Percentiles rank a stretch among this genome's conserved stretches.
Conservation (phyloP, 768 basidiomycete species). For the Hysterangium stoloniferum region DNA sequence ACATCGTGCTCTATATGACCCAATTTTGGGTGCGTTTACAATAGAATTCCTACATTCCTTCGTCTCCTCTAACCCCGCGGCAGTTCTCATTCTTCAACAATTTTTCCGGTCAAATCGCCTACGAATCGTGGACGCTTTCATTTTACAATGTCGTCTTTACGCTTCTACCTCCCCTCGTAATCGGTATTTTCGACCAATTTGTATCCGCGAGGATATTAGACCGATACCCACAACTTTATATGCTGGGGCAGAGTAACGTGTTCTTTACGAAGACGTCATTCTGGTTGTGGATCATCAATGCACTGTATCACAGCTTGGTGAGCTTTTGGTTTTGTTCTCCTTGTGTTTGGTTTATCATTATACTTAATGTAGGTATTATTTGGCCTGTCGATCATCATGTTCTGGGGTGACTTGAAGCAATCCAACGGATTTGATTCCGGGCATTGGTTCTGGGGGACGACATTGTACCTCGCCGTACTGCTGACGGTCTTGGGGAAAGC, state of each 20-base stretch:
- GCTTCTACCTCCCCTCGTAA: slow-evolving; percentile 90
- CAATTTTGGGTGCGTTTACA: slow-evolving; percentile 79
- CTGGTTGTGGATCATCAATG: slow-evolving; percentile 89
- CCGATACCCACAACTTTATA: slow-evolving; percentile 94
- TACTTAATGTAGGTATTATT: slow-evolving; percentile 58
- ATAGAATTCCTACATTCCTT: not conserved
- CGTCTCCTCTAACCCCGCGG: slow-evolving; percentile 11
- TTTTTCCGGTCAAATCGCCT: slow-evolving; percentile 97
- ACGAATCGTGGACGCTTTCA: slow-evolving; percentile 98
- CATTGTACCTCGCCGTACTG: slow-evolving; percentile 87
- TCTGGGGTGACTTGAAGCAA: slow-evolving; percentile 88
- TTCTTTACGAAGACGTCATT: slow-evolving; percentile 90
- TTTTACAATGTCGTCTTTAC: slow-evolving; percentile 97
- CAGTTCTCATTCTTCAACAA: slow-evolving; percentile 99
- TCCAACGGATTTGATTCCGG: slow-evolving; percentile 76
- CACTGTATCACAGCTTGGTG: slow-evolving; percentile 83
- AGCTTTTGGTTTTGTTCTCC: slow-evolving; percentile 21
- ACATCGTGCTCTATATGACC: slow-evolving; percentile 96
- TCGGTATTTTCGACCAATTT: slow-evolving; percentile 97
- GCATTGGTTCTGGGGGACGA: slow-evolving; percentile 99
- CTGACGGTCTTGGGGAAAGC: slow-evolving; percentile 97
- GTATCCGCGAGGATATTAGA: slow-evolving; percentile 95
- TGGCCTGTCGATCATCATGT: slow-evolving; percentile 81
- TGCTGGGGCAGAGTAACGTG: slow-evolving; percentile 86
- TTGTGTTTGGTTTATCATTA: slow-evolving; percentile 3